Percentiles rank a stretch among this genome's conserved stretches.
Evolutionary conservation across 805 yeast genomes (phyloP).

Genomic region (Starmerella scarabaei): DNA sequence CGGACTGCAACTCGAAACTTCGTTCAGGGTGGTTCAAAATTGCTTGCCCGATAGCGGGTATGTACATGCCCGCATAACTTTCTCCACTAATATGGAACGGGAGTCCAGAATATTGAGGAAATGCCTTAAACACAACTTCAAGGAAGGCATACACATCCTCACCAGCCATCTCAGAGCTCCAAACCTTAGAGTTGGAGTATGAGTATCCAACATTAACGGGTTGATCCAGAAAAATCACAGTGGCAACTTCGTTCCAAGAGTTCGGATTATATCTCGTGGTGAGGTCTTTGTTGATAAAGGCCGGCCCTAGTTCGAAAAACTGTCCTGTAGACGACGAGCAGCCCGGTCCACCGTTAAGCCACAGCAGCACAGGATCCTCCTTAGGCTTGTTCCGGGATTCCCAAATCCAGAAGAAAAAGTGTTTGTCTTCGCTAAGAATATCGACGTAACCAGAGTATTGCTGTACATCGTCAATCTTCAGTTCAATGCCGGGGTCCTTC

Average conservation of each 20-base stretch:
- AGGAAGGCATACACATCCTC: slow-evolving; percentile 81
- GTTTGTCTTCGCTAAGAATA: slow-evolving; percentile 72
- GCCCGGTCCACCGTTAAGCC: slow-evolving; percentile 98
- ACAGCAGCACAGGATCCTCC: slow-evolving; percentile 71
- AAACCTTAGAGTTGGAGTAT: slow-evolving; percentile 33
- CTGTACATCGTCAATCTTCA: slow-evolving; percentile 71
- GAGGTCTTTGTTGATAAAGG: slow-evolving; percentile 55
- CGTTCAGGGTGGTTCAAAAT: slow-evolving; percentile 48
- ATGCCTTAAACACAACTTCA: slow-evolving; percentile 72
- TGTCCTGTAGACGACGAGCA: slow-evolving; percentile 90
- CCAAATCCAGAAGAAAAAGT: slow-evolving; percentile 85
- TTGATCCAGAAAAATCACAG: slow-evolving; percentile 85
- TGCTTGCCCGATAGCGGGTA: slow-evolving; percentile 67
- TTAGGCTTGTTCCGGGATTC: slow-evolving; percentile 77
- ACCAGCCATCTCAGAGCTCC: slow-evolving; percentile 47
- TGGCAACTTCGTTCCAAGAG: slow-evolving; percentile 89
- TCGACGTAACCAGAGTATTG: slow-evolving; percentile 70
- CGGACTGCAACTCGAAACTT: slow-evolving; percentile 59
- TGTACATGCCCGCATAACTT: slow-evolving; percentile 89
- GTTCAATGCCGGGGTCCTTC: slow-evolving; percentile 41
- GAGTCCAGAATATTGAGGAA: slow-evolving; percentile 51
- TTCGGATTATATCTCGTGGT: slow-evolving; percentile 68
- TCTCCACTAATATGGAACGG: slow-evolving; percentile 86
- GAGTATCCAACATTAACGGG: slow-evolving; percentile 94
- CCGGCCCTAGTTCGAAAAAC: slow-evolving; percentile 87